Base-by-base conservation (phyloP, 345 rosid species). In the Balakata baccata region DNA sequence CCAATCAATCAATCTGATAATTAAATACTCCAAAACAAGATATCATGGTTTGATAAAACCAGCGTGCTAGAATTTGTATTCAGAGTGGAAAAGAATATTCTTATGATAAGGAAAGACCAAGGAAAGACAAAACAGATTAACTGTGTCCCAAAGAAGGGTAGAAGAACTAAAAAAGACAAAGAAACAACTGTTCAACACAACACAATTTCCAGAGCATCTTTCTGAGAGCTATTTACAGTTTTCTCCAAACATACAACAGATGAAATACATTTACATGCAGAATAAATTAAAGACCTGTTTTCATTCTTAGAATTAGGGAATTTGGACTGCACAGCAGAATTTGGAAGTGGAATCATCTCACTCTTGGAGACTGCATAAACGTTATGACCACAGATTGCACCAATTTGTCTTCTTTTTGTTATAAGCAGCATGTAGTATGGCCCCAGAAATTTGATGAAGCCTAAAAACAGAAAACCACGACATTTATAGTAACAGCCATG, bases 401-500 rank as follows among this genome's bases (percentile, higher is more conserved):
- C 99, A 11, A 93, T 89, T 82, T 78, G 89, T 84, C 96, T 90
- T 83, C 97, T 85, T 81, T 86, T 86, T 52, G 99, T 95, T 58
- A 96, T 91, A 52, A 96, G 84, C 60, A 96, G 81, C 98, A 96
- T 92, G 88, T 96, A 93, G 64, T 96, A 96, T 25, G 99, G 98
- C 67, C 98, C 99, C 82, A 91, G 83, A 86, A 93, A 96, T 77
- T 90, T 93, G 70, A 96, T 85, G 74, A 91, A 96, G 71, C 99
- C 98, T 96, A 83, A 37, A 53, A 80, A 43, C 7, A 76, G 69
- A 64, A 84, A 47, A 75, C 11, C 45, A 45, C 17, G 3, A 45
- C 46, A 29, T 72, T 64, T 57, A 60, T 29, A 11, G 37, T 7
- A 25, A 72, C 59, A 59, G 59, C 38, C 57, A 38, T 50, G 34